Evolutionary conservation across 371 early-diverging fungal species (phyloP).

Genomic region (Blyttiomyces sp.): DNA sequence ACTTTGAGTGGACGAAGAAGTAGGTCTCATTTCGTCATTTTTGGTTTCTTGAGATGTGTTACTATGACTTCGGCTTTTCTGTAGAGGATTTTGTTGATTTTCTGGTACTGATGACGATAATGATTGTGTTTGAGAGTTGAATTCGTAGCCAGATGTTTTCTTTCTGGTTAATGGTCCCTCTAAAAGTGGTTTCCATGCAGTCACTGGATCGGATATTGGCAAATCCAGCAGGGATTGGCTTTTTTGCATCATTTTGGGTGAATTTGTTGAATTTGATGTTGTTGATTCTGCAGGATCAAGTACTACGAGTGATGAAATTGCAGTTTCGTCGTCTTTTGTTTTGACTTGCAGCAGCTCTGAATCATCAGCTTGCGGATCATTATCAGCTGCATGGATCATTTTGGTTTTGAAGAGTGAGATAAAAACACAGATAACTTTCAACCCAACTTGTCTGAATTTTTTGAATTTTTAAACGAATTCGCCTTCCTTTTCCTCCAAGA

Average conservation of each 20-base stretch:
- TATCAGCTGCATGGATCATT: background rate
- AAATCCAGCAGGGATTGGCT: background rate
- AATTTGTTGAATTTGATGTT: background rate
- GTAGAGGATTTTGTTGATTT: background rate
- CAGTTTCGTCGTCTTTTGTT: background rate
- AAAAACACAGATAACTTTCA: too few species aligned
- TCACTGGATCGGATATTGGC: too few species aligned
- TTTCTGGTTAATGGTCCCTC: too few species aligned
- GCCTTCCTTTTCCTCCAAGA: background rate
- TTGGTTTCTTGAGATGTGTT: background rate
- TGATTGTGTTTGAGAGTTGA: background rate
- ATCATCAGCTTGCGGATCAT: too few species aligned
- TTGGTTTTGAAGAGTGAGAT: background rate
- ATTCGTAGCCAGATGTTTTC: too few species aligned
- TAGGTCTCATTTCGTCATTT: background rate
- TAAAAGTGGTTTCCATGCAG: too few species aligned
- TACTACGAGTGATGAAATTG: background rate
- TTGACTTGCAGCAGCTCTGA: background rate
- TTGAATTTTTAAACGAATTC: background rate
- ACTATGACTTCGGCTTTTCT: background rate
- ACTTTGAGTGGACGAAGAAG: background rate
- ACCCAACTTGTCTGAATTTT: too few species aligned
- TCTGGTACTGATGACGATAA: background rate
- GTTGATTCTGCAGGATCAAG: background rate
- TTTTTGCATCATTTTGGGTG: background rate